These are phyloP conservation scores for Ziziphus jujuba DNA, from an alignment of 306 rosid genomes.

Conservation along the genomic window DNA sequence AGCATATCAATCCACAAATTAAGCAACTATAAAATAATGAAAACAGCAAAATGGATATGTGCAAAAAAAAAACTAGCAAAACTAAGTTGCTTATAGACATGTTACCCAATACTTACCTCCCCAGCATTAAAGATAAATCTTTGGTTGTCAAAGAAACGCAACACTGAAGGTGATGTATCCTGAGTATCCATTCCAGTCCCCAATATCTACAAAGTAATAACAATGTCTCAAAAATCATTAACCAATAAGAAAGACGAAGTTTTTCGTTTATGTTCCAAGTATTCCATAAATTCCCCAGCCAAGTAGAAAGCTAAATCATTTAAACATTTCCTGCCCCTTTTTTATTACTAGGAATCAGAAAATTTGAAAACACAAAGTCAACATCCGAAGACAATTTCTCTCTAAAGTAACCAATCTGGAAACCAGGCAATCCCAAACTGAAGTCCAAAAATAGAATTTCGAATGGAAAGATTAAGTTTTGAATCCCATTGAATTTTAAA, in stretches of 20 bases:
- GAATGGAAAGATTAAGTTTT: not conserved
- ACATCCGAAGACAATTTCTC: not conserved
- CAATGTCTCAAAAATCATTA: not conserved
- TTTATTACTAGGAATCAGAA: no score
- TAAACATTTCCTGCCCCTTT: not conserved
- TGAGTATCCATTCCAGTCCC: conserved; percentile 96
- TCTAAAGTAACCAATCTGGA: not conserved
- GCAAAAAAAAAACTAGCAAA: not conserved
- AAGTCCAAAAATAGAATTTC: not conserved
- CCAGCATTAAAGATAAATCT: conserved; percentile 90
- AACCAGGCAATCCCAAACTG: not conserved
- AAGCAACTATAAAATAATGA: no score
- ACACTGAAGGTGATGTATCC: conserved; percentile 79
- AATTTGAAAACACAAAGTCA: not conserved
- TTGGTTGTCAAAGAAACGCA: conserved; percentile 84
- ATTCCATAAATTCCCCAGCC: not conserved
- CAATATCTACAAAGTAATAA: conserved; percentile 42
- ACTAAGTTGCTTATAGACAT: not conserved
- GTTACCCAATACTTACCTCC: conserved; percentile 47
- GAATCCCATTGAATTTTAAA: not conserved
- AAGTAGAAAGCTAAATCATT: no score
- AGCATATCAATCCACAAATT: no score
- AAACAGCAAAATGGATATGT: no score
- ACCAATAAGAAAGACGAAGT: not conserved
- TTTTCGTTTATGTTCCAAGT: no score